A percentile compares a stretch with the other conserved stretches of the same genome.
Evolutionary conservation across 1,284 basidiomycete species (phyloP).

Genomic region (Stereum hirsutum): DNA sequence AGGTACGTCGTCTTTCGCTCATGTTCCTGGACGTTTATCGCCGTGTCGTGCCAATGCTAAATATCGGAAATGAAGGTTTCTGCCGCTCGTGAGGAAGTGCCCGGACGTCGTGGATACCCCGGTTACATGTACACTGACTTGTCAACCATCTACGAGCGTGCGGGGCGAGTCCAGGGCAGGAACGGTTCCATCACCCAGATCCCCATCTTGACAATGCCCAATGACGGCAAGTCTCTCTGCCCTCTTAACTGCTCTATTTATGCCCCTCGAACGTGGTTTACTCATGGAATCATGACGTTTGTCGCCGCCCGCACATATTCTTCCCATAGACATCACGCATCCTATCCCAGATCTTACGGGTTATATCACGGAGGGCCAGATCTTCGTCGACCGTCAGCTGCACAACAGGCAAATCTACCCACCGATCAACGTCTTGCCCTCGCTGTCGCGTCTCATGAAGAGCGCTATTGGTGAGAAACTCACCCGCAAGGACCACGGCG

Average conservation of each 20-base stretch:
- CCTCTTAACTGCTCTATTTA: conserved; percentile 12
- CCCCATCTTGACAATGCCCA: conserved; percentile 99
- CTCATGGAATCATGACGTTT: no score
- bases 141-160: conserved; percentile 99
- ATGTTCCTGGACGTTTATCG: conserved; percentile 5
- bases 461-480: conserved; percentile 96
- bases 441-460: conserved; percentile 99
- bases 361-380: conserved; percentile 99
- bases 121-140: conserved; percentile 99
- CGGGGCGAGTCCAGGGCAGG: conserved; percentile 94
- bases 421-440: conserved; percentile 98
- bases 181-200: conserved; percentile 99
- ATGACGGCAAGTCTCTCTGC: conserved; percentile 68
- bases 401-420: conserved; percentile 98
- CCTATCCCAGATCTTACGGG: conserved; percentile 99
- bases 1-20: conserved; percentile 40
- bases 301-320: no score
- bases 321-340: conserved; percentile 89
- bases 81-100: conserved; percentile 98
- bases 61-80: conserved; percentile 55
- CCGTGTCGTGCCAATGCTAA: conserved; percentile 1
- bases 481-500: conserved; percentile 96
- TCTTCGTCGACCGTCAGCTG: conserved; percentile 94
- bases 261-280: conserved; percentile 9
- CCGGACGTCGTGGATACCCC: conserved; percentile 98